Evolutionary conservation across 164 flowering plant genomes (phyloP).

Genomic region (Warburgia ugandensis): DNA sequence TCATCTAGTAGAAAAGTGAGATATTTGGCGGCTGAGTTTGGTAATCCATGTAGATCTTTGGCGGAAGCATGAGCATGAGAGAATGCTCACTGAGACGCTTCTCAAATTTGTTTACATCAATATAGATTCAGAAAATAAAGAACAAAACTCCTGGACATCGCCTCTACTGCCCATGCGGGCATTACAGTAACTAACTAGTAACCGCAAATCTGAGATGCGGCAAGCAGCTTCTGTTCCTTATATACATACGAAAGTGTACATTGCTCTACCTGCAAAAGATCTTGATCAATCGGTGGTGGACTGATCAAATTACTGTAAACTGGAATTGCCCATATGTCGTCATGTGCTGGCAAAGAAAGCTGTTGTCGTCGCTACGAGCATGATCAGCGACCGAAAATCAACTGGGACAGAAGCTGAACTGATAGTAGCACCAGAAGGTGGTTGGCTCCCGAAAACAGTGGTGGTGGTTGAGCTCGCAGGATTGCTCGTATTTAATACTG

Average conservation of each 20-base stretch:
- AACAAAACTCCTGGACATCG: too few species aligned
- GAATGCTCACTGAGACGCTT: too few species aligned
- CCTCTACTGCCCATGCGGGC: neutral
- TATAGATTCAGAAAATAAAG: too few species aligned
- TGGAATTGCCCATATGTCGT: neutral
- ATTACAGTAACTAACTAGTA: neutral
- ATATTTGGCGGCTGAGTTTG: too few species aligned
- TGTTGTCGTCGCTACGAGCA: conserved; percentile 20
- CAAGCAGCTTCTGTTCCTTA: conserved; percentile 2
- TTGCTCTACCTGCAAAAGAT: neutral
- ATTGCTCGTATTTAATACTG: conserved; percentile 31
- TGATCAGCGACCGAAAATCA: conserved; percentile 18
- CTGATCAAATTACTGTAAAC: neutral
- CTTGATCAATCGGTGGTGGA: too few species aligned
- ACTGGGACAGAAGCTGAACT: conserved; percentile 27
- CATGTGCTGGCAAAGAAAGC: conserved; percentile 8
- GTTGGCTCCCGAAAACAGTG: conserved; percentile 32
- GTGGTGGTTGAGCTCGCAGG: conserved; percentile 30
- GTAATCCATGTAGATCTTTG: too few species aligned
- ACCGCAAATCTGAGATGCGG: neutral
- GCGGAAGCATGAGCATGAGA: too few species aligned
- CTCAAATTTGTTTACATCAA: too few species aligned
- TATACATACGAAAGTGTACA: conserved; percentile 3
- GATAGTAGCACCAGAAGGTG: conserved; percentile 31
- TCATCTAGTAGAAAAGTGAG: too few species aligned